Evolutionary conservation across 192 early-diverging fungal genomes (phyloP), one percentile per base, ranked within the genome.

Genomic region (Coemansia nantahalensis): DNA sequence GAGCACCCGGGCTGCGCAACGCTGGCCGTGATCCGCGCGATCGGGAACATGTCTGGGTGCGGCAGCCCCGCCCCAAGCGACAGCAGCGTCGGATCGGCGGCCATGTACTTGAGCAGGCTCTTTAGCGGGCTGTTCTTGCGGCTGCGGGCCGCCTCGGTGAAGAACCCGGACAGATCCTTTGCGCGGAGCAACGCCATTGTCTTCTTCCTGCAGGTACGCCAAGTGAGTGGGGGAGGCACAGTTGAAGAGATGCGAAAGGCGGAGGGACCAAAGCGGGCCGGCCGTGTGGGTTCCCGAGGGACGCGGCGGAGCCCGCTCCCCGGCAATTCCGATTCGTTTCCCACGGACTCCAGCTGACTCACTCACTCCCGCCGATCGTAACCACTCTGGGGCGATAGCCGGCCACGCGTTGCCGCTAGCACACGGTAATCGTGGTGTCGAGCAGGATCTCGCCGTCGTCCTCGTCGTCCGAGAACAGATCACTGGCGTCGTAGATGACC

Each of bases 401-500:
- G n/a, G n/a, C n/a, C n/a, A n/a, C n/a, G n/a, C n/a, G n/a, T n/a
- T n/a, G n/a, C n/a, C n/a, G n/a, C 21, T 21, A 53, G 40, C 31
- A 23, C 13, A 67, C 64, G 3, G 40, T 36, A 22, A 70, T 63
- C 17, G 55, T 40, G 7, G 60, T 70, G 4, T 43, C 37, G 4
- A 62, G 41, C 15, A 19, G 39, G 38, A 67, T 63, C 4, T 62
- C 69, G 4, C 46, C 64, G 34, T 59, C 70, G 22, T 57, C 62
- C 45, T 58, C 67, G 33, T 59, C 66, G 3, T 40, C 56, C 4
- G 42, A 39, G n/a, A 21, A 15, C 38, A 68, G 62, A 19, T 79
- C 69, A 4, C 59, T 67, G 0, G 86, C 85, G 54, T 98, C 93
- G 68, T 90, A 98, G 26, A 98, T 87, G 21, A 98, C 88, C 49